Evolutionary conservation across 441 rosid species (phyloP), one percentile per base, ranked within the genome.

Genomic region (Erodium chrysanthum): DNA sequence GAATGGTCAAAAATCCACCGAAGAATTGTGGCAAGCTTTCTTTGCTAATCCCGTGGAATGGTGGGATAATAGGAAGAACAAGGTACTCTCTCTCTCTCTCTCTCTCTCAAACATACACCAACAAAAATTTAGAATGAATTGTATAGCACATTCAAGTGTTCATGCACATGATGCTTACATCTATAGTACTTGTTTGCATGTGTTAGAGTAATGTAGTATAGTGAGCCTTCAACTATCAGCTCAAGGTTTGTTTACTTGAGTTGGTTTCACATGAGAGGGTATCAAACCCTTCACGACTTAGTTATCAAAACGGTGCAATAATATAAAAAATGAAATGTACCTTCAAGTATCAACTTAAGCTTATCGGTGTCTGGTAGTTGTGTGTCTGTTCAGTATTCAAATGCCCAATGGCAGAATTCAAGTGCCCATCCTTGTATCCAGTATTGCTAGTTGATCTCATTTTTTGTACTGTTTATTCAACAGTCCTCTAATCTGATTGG

Each of bases 1-100:
- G 65, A 80, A 67, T 69, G 76, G 31, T 68, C 48, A 22, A n/a
- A 70, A 70, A 54, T 68, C 83, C 46, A 58, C 50, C 15, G 77
- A 75, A 75, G 88, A 87, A 76, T 74, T 76, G 27, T 87, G 92
- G 89, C 89, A 87, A 76, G 86, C 85, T 7, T 87, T 83, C 75
- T 87, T 87, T 2, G 85, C 85, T 62, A 82, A 72, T 77, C 92
- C 89, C 18, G 33, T 61, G 37, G 84, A 87, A 18, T 87, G 92
- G 92, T 87, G 89, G 88, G 92, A 87, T 73, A 87, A 87, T 60
- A 74, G 92, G 79, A 82, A 76, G 61, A 81, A 70, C 78, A 87
- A 87, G 92, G 92, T 87, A 77, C 17, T 27, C 22, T 18, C 0
- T 7, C 17, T 52, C 60, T n/a, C 18, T 14, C 29, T 1, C 33